These are phyloP conservation scores for Candida tammaniensis DNA, from an alignment of 805 yeast species.

Conservation along the genomic window DNA sequence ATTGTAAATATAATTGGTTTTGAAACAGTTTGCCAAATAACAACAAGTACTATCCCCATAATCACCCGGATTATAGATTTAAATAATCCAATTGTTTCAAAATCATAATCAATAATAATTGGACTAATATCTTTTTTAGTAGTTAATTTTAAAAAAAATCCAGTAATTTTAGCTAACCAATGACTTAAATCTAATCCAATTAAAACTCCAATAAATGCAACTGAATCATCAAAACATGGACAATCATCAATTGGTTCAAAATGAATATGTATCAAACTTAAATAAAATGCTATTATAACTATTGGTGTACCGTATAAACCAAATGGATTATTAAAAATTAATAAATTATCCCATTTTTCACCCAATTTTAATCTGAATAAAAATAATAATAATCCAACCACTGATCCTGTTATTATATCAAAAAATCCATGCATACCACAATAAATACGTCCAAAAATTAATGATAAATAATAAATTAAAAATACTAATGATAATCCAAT, in stretches of 20 bases:
- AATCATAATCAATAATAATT: slow-evolving; percentile 41
- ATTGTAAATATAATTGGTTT: slow-evolving; percentile 61
- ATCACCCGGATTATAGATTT: slow-evolving; percentile 46
- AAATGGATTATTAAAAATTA: slow-evolving; percentile 28
- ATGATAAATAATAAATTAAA: slow-evolving; percentile 53
- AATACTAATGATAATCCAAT: slow-evolving; percentile 14
- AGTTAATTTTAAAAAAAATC: slow-evolving; percentile 21
- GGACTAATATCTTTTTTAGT: slow-evolving; percentile 19
- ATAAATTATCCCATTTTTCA: slow-evolving; percentile 43
- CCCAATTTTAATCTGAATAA: slow-evolving; percentile 43
- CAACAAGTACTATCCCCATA: slow-evolving; percentile 61
- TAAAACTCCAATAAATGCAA: slow-evolving; percentile 87
- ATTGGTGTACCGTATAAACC: slow-evolving; percentile 28
- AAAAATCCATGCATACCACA: slow-evolving; percentile 97
- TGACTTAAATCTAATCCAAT: slow-evolving; percentile 69
- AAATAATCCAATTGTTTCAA: slow-evolving; percentile 39
- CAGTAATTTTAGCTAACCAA: slow-evolving; percentile 43
- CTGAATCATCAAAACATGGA: slow-evolving; percentile 94
- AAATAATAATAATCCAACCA: slow-evolving; percentile 58
- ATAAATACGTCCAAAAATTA: slow-evolving; percentile 79
- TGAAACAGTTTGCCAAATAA: slow-evolving; percentile 70
- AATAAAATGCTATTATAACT: slow-evolving; percentile 38
- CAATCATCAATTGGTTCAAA: slow-evolving; percentile 88
- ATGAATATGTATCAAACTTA: slow-evolving; percentile 61
- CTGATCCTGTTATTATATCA: slow-evolving; percentile 66